A percentile compares a stretch with the other conserved stretches of the same genome.
phyloP scores from a whole-genome alignment of 768 basidiomycete genomes.

The Boletus patriciae region DNA sequence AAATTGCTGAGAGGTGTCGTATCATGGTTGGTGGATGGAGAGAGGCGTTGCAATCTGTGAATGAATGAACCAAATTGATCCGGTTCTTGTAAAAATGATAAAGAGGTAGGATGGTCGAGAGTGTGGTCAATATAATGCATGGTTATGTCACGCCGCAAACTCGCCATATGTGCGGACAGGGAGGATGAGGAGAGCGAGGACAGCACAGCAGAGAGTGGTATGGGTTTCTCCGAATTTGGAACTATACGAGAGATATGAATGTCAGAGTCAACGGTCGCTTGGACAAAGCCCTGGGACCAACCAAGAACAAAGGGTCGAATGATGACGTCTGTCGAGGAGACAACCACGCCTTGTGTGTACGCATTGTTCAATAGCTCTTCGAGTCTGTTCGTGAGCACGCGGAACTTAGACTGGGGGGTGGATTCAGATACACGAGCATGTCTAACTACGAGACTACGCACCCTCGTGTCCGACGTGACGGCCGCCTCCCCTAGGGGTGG shows the following conservation, averaged over 20 bases:
- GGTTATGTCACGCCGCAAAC: constrained; percentile 64
- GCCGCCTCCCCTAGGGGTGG: constrained; percentile 48
- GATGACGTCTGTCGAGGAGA: constrained; percentile 49
- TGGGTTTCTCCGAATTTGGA: constrained; percentile 49
- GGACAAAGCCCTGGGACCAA: constrained; percentile 36
- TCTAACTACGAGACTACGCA: constrained; percentile 32
- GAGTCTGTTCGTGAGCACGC: constrained; percentile 53
- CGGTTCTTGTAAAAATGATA: constrained; percentile 39
- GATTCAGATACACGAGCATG: neutral
- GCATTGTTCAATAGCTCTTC: constrained; percentile 75
- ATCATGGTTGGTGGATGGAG: constrained; percentile 41
- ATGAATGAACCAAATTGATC: constrained; percentile 36
- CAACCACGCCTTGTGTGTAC: constrained; percentile 55
- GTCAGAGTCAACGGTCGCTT: neutral
- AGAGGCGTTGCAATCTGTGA: constrained; percentile 49
- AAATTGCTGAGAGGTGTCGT: constrained; percentile 52
- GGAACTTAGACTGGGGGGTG: constrained; percentile 50
- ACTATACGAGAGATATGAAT: constrained; percentile 40
- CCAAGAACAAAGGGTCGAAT: constrained; percentile 54
- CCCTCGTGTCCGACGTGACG: constrained; percentile 60
- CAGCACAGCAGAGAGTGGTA: constrained; percentile 56
- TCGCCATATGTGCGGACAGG: constrained; percentile 55
- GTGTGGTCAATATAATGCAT: constrained; percentile 58
- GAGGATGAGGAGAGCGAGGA: constrained; percentile 57
- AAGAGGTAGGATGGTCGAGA: constrained; percentile 51